Conservation (phyloP, 2,329 filamentous ascomycete genomes). For the Biscogniauxia mediterranea region DNA sequence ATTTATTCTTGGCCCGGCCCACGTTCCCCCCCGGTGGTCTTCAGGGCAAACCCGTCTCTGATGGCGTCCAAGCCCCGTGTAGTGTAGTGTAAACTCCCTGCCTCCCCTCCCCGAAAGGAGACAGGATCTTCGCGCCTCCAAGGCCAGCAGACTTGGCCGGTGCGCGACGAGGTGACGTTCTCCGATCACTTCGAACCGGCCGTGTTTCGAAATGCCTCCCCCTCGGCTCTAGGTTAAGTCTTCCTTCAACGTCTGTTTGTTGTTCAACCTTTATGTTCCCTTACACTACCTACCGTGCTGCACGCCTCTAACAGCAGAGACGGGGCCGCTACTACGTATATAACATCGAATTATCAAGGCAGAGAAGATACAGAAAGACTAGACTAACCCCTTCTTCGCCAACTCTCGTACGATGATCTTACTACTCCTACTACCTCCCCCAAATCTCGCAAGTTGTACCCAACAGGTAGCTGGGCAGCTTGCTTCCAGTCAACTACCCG, state of each 20-base stretch:
- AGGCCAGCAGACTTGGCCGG: neutral
- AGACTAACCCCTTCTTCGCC: too few relatives aligned
- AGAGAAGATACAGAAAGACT: too few relatives aligned
- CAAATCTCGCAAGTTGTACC: too few relatives aligned
- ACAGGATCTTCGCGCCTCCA: neutral
- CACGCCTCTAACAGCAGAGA: neutral
- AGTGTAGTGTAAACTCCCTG: neutral
- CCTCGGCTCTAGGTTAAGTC: neutral
- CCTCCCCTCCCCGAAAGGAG: neutral
- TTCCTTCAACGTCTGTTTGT: neutral
- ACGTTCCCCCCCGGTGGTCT: neutral
- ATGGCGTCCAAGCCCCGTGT: neutral
- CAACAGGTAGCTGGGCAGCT: too few relatives aligned
- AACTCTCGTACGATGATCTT: too few relatives aligned
- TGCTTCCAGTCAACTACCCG: too few relatives aligned
- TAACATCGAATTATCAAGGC: too few relatives aligned
- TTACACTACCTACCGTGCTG: neutral
- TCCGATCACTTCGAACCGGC: slow-evolving; percentile 14
- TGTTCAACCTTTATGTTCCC: slow-evolving; percentile 1
- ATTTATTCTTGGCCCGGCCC: neutral
- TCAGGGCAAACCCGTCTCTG: neutral
- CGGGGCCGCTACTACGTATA: neutral
- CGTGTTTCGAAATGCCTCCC: slow-evolving; percentile 16
- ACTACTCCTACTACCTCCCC: too few relatives aligned
- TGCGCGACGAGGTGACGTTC: slow-evolving; percentile 1